Evolutionary conservation across 2,329 filamentous ascomycete genomes (phyloP), one percentile per base, ranked within the genome.

Genomic region (Stenocarpella maydis): DNA sequence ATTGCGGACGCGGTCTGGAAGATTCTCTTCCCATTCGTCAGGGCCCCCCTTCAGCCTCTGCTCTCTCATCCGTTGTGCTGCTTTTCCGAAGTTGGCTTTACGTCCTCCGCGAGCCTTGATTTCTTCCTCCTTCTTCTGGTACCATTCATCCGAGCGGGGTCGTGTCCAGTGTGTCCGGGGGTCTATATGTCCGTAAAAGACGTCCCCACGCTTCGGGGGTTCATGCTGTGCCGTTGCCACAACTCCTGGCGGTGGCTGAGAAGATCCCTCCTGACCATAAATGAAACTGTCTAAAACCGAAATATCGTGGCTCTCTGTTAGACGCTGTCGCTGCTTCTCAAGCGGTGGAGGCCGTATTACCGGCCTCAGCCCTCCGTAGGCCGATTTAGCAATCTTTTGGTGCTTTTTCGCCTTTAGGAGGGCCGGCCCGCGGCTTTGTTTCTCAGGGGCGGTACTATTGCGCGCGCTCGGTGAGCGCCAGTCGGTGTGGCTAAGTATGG

Each of bases 81-180:
- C 82, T 69, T 81, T 82, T 24, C 87, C 86, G 55, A 87, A 84
- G 72, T 84, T 85, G 6, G 75, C 77, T 72, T 90, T 90, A 21
- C 85, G 80, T 3, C 78, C 80, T 5, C 82, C 83, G 2, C 87
- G 83, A 1, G 75, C 76, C 47, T 77, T 74, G 37, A 90, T 88
- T 69, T 90, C 87, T 1, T 75, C 74, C 41, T 82, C 78, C 70
- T 88, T 90, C 19, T 77, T 75, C 17, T 73, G 75, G 61, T 82
- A 78, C 86, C 86, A 89, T 21, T 78, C 76, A 4, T 81, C 74
- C 0, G 84, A 80, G 53, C 80, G 80, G 2, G 77, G 77, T 53
- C 83, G 80, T 1, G 80, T 80, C 77, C 82, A 84, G 64, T 87
- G 84, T 1, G 84, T 80, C 1, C 82, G 82, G 0, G 87, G 87